These are phyloP conservation scores for Rubroshorea leprosula DNA, from an alignment of 345 rosid genomes.

Conservation along the genomic window DNA sequence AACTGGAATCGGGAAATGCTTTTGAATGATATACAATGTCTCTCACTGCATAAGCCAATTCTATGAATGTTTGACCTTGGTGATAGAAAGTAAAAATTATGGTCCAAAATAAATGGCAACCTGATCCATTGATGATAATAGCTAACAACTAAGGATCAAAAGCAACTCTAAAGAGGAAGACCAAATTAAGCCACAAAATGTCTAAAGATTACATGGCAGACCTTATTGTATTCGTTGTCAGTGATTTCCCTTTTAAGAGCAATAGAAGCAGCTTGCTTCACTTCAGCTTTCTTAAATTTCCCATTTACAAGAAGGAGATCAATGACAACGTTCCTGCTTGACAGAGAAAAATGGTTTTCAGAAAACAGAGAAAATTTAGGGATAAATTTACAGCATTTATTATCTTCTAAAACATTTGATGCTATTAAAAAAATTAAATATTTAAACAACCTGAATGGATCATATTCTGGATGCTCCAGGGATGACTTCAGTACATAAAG, in stretches of 20 bases:
- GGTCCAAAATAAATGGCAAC: too few relatives aligned
- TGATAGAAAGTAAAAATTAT: too few relatives aligned
- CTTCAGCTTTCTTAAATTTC: constrained; percentile 65
- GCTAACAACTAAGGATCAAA: too few relatives aligned
- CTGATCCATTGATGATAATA: too few relatives aligned
- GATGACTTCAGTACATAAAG: constrained; percentile 51
- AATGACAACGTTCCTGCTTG: constrained; percentile 61
- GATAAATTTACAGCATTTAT: background rate
- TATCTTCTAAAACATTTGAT: constrained; percentile 4
- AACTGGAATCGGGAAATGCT: too few relatives aligned
- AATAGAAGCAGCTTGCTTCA: constrained; percentile 40
- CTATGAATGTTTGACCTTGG: too few relatives aligned
- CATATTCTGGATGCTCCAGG: constrained; percentile 55
- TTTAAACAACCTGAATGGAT: constrained; percentile 49
- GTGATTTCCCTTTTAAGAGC: constrained; percentile 39
- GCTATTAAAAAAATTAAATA: background rate
- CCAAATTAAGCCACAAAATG: too few relatives aligned
- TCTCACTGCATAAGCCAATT: too few relatives aligned
- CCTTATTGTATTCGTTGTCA: constrained; percentile 57
- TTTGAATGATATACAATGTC: too few relatives aligned
- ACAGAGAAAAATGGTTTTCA: background rate
- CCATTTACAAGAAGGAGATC: constrained; percentile 44
- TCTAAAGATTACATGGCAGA: constrained; percentile 18
- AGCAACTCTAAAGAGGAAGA: too few relatives aligned
- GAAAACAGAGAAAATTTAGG: background rate